These are phyloP conservation scores for Vigna trinervia DNA, from an alignment of 306 rosid genomes.

Conservation along the genomic window DNA sequence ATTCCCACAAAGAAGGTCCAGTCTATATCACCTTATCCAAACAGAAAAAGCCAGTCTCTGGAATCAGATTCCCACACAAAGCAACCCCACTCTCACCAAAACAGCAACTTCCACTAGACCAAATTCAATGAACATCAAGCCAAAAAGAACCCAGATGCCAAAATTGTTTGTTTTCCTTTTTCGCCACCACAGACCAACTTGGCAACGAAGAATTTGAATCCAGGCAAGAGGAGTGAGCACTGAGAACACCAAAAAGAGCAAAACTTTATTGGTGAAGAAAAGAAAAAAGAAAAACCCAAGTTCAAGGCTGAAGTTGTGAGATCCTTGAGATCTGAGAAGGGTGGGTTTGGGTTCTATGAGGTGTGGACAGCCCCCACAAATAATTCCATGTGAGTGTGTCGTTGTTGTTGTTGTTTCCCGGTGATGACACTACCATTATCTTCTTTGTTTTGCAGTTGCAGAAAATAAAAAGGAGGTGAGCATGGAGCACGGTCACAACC, in stretches of 20 bases:
- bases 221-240: conserved; percentile 46
- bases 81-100: conserved; percentile 45
- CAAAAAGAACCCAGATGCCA: conserved; percentile 58
- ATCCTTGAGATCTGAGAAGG: conserved; percentile 87
- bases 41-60: conserved; percentile 45
- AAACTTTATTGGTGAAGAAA: conserved; percentile 53
- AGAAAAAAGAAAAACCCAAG: conserved; percentile 19
- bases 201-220: conserved; percentile 55
- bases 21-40: conserved; percentile 54
- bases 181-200: conserved; percentile 39
- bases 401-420: conserved; percentile 34
- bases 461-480: conserved; percentile 45
- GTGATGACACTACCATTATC: conserved; percentile 56
- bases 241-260: conserved; percentile 48
- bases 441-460: conserved; percentile 41
- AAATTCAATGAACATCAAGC: conserved; percentile 42
- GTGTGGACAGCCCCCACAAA: conserved; percentile 58
- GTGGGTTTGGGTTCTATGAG: conserved; percentile 47
- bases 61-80: conserved; percentile 59
- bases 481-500: conserved; percentile 53
- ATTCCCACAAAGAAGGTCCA: conserved; percentile 52
- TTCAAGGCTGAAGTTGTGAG: conserved; percentile 57
- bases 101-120: conserved; percentile 44
- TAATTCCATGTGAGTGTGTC: conserved; percentile 55
- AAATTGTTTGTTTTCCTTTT: conserved; percentile 29